A percentile compares a stretch with the other conserved stretches of the same genome.
Conservation (phyloP, 2,329 filamentous ascomycete genomes). For the Didymella lethalis region DNA sequence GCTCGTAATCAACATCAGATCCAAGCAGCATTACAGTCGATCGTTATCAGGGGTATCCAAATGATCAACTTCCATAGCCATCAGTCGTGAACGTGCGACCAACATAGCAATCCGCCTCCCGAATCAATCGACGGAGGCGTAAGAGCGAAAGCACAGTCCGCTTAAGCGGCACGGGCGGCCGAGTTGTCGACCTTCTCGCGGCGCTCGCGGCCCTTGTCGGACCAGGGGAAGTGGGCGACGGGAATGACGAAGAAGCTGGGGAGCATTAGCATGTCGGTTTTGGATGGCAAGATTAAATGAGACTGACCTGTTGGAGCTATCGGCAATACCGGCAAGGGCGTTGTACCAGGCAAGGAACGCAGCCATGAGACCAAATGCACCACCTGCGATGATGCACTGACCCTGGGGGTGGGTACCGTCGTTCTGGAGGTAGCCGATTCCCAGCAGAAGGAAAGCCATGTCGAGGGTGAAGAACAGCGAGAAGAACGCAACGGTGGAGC, state of each 20-base stretch:
- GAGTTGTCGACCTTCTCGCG: conserved; percentile 54
- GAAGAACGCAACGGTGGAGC: conserved; percentile 67
- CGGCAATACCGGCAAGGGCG: conserved; percentile 63
- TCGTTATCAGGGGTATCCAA: conserved; percentile 17
- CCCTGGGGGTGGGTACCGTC: conserved; percentile 52
- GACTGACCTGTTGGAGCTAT: conserved; percentile 59
- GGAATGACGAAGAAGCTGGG: conserved; percentile 89
- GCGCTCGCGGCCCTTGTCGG: conserved; percentile 55
- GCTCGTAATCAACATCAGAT: conserved; percentile 3
- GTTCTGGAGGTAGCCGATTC: conserved; percentile 61
- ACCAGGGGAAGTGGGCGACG: conserved; percentile 95
- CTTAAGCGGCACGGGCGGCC: conserved; percentile 23
- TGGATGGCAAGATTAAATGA: neutral
- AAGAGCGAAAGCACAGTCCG: neutral
- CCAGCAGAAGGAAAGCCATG: conserved; percentile 66
- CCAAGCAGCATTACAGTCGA: conserved; percentile 8
- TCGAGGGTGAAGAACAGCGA: conserved; percentile 66
- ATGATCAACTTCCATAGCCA: conserved; percentile 8
- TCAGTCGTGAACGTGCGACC: conserved; percentile 9
- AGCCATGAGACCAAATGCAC: conserved; percentile 61
- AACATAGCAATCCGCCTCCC: conserved; percentile 2
- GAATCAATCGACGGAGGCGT: conserved; percentile 16
- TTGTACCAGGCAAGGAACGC: conserved; percentile 65
- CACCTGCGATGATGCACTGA: conserved; percentile 60
- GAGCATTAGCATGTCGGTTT: conserved; percentile 18